A percentile compares a stretch with the other conserved stretches of the same genome.
Evolutionary conservation across 1,139 yeast species (phyloP).

Genomic region (Eremothecium coryli): DNA sequence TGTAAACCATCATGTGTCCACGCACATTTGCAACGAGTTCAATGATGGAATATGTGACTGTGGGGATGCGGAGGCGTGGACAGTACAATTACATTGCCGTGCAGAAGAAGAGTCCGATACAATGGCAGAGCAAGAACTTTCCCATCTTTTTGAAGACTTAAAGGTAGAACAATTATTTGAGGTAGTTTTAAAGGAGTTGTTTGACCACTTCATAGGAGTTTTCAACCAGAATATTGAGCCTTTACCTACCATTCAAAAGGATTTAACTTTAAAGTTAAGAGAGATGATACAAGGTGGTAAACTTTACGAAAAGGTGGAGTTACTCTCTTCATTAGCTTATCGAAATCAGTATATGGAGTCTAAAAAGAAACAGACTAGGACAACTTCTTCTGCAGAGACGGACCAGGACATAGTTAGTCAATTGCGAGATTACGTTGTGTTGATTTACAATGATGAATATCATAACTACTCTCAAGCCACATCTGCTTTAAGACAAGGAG

Average conservation of each 20-base stretch:
- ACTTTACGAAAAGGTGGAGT: constrained; percentile 15
- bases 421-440: constrained; percentile 35
- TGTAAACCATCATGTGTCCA: constrained; percentile 49
- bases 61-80: constrained; percentile 61
- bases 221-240: constrained; percentile 30
- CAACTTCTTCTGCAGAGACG: constrained; percentile 8
- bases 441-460: constrained; percentile 68
- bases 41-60: constrained; percentile 62
- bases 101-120: constrained; percentile 16
- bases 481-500: constrained; percentile 31
- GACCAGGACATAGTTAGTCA: constrained; percentile 30
- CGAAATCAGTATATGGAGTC: constrained; percentile 15
- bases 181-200: constrained; percentile 21
- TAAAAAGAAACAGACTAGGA: not conserved
- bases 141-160: constrained; percentile 11
- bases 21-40: constrained; percentile 40
- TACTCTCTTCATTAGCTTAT: constrained; percentile 20
- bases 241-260: constrained; percentile 26
- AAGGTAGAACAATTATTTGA: constrained; percentile 16
- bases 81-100: constrained; percentile 39
- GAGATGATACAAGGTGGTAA: constrained; percentile 22
- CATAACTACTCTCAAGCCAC: constrained; percentile 44
- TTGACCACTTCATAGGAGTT: constrained; percentile 30
- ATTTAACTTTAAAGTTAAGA: constrained; percentile 23
- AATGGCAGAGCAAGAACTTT: constrained; percentile 8